Evolutionary conservation across 1,284 basidiomycete genomes (phyloP).

Genomic region (Rhizoctonia solani): DNA sequence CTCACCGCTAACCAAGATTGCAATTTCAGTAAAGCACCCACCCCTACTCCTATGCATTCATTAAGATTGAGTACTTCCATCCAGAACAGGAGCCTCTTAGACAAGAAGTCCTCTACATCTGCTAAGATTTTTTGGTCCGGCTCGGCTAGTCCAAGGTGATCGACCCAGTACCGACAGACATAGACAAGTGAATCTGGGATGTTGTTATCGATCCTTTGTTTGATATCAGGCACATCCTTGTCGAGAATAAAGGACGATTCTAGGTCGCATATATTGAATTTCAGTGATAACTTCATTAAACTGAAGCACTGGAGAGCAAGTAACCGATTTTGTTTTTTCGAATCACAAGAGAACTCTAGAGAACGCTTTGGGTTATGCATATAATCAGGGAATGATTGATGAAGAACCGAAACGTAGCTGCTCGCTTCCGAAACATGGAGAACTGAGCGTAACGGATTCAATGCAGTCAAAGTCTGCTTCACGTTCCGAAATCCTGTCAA

Average conservation of each 20-base stretch:
- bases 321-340: not conserved
- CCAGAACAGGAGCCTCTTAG: not conserved
- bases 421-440: not conserved
- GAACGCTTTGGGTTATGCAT: not conserved
- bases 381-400: not conserved
- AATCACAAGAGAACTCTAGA: not conserved
- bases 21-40: not conserved
- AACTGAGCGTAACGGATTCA: not conserved
- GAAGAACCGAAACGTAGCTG: not conserved
- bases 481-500: not conserved
- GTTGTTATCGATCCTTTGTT: not conserved
- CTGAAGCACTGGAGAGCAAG: not conserved
- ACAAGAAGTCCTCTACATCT: not conserved
- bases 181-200: not conserved
- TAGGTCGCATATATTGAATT: conserved; percentile 6
- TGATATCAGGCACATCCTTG: not conserved
- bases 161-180: conserved; percentile 5
- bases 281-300: not conserved
- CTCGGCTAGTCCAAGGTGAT: not conserved
- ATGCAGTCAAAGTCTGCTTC: not conserved
- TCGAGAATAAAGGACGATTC: not conserved
- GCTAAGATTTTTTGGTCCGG: not conserved
- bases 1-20: not conserved
- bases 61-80: conserved; percentile 8
- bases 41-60: not conserved